Conservation (phyloP, 169 alveolate species). For the Theileria parva region DNA sequence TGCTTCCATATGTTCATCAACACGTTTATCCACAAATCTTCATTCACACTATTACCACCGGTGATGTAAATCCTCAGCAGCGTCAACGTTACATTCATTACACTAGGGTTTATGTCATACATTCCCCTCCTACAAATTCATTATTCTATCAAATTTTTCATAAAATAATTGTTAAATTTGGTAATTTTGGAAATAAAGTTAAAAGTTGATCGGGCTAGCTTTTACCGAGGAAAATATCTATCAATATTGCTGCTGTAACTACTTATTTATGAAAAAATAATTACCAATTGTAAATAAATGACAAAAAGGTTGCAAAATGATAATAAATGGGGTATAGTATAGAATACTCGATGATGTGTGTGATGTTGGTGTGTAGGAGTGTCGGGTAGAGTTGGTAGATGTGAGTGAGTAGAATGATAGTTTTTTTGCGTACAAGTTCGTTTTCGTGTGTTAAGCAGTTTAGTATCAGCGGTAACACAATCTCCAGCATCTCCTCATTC, state of each 20-base stretch:
- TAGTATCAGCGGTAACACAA: constrained; percentile 84
- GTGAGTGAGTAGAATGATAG: constrained; percentile 85
- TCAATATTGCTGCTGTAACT: too few relatives aligned
- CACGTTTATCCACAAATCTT: constrained; percentile 75
- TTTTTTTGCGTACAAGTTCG: constrained; percentile 90
- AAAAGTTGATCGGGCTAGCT: too few relatives aligned
- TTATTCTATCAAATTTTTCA: constrained; percentile 66
- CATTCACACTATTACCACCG: constrained; percentile 76
- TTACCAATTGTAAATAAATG: too few relatives aligned
- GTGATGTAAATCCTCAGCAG: constrained; percentile 58
- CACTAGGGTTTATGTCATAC: constrained; percentile 92
- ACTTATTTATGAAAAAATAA: too few relatives aligned
- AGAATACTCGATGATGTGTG: constrained; percentile 12
- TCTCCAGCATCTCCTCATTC: constrained; percentile 86
- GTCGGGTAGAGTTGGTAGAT: constrained; percentile 75
- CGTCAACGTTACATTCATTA: constrained; percentile 91
- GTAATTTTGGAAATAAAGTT: too few relatives aligned
- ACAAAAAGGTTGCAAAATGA: too few relatives aligned
- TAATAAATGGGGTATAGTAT: too few relatives aligned
- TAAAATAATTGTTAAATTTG: too few relatives aligned
- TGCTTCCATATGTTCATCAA: constrained; percentile 89
- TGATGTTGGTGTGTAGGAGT: constrained; percentile 16
- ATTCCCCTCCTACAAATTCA: constrained; percentile 85
- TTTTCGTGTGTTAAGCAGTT: constrained; percentile 81
- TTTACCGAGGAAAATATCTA: too few relatives aligned